phyloP scores from a whole-genome alignment of 768 basidiomycete genomes.

The Lactarius akahatsu region DNA sequence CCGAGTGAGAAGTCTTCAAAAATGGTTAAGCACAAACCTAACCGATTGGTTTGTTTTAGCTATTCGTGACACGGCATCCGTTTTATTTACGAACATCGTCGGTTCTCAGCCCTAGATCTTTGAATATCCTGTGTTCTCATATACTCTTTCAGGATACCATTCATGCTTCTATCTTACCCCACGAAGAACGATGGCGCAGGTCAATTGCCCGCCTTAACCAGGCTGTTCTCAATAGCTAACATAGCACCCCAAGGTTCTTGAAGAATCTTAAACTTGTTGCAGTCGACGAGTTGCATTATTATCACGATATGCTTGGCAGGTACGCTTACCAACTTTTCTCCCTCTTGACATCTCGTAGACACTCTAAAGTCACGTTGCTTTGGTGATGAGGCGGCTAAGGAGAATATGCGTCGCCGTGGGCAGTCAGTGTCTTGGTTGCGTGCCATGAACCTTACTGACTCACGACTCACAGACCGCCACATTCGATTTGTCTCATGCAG shows the following conservation, averaged over 20 bases:
- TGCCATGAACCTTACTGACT: not conserved
- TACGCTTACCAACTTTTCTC: slow-evolving; percentile 31
- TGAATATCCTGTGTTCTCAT: slow-evolving; percentile 28
- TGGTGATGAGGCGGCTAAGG: slow-evolving; percentile 72
- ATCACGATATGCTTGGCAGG: slow-evolving; percentile 80
- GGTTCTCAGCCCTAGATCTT: slow-evolving; percentile 11
- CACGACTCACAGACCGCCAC: slow-evolving; percentile 45
- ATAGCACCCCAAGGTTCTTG: slow-evolving; percentile 55
- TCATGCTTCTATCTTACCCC: slow-evolving; percentile 79
- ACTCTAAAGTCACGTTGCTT: slow-evolving; percentile 67
- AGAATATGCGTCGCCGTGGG: slow-evolving; percentile 75
- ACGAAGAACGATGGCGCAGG: slow-evolving; percentile 83
- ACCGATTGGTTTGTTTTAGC: slow-evolving; percentile 37
- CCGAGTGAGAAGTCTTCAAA: slow-evolving; percentile 42
- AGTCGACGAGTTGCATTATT: slow-evolving; percentile 88
- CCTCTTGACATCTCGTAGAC: not conserved
- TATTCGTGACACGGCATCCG: slow-evolving; percentile 70
- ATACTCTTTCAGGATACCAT: slow-evolving; percentile 64
- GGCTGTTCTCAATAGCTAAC: slow-evolving; percentile 17
- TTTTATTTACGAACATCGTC: slow-evolving; percentile 90
- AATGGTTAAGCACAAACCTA: not conserved
- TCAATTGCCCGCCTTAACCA: slow-evolving; percentile 32
- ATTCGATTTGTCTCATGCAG: slow-evolving; percentile 80
- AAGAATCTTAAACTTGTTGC: slow-evolving; percentile 75
- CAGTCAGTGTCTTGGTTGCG: slow-evolving; percentile 42